A percentile compares a stretch with the other conserved stretches of the same genome.
These are phyloP conservation scores for Centrapalus pauciflorus DNA, from an alignment of 129 eudicot genomes.

Conservation along the genomic window DNA sequence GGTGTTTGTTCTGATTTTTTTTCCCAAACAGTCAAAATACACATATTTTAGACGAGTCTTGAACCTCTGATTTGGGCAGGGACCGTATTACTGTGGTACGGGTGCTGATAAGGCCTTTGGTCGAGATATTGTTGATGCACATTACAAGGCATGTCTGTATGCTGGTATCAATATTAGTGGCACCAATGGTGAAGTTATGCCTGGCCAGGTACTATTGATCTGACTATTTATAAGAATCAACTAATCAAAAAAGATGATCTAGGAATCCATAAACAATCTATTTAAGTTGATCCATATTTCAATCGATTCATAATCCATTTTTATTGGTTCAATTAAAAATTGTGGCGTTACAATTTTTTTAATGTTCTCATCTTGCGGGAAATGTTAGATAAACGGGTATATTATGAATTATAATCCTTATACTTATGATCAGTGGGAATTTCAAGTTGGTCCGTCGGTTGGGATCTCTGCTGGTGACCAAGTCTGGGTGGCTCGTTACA, in stretches of 20 bases:
- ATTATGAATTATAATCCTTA: background rate
- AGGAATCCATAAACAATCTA: background rate
- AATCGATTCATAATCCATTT: background rate
- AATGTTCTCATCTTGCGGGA: too few relatives aligned
- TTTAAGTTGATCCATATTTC: too few relatives aligned
- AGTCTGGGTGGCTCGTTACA: slow-evolving; percentile 81
- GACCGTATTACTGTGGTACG: slow-evolving; percentile 80
- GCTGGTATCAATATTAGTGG: slow-evolving; percentile 93
- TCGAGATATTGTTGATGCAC: slow-evolving; percentile 78
- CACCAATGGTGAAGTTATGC: slow-evolving; percentile 89
- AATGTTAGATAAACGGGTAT: background rate
- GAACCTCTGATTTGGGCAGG: slow-evolving; percentile 28
- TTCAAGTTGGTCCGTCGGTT: slow-evolving; percentile 80
- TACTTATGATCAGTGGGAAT: slow-evolving; percentile 59
- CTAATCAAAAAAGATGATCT: background rate
- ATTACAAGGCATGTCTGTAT: slow-evolving; percentile 77
- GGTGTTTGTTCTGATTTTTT: slow-evolving; percentile 8
- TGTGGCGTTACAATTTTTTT: too few relatives aligned
- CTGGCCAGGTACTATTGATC: slow-evolving; percentile 57
- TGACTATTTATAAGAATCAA: background rate
- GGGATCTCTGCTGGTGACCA: slow-evolving; percentile 88
- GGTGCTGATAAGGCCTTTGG: slow-evolving; percentile 93
- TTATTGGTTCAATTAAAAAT: background rate
- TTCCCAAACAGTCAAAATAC: background rate
- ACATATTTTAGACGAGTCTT: background rate